These are phyloP conservation scores for Sporobolomyces roseus DNA, from an alignment of 768 basidiomycete species.

Conservation along the genomic window DNA sequence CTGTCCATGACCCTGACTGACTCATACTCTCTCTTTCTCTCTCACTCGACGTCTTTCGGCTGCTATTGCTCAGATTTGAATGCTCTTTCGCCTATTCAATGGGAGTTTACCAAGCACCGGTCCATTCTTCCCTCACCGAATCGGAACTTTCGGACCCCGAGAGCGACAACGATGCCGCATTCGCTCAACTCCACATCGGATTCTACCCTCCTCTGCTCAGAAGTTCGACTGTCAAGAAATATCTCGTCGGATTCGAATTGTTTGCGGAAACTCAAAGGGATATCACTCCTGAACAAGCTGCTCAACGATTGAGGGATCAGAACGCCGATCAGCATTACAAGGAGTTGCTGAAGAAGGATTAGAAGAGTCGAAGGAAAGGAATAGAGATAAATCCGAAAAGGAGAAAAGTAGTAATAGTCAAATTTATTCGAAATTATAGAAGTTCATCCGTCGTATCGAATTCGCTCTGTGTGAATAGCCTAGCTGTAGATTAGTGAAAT, in stretches of 20 bases:
- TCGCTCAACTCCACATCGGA: slow-evolving; percentile 80
- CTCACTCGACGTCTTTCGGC: not conserved
- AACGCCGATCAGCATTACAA: slow-evolving; percentile 61
- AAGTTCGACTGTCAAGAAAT: slow-evolving; percentile 77
- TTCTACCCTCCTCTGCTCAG: slow-evolving; percentile 80
- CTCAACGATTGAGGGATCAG: slow-evolving; percentile 48
- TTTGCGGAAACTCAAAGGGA: slow-evolving; percentile 89
- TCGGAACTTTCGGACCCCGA: slow-evolving; percentile 23
- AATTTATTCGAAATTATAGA: too few species aligned
- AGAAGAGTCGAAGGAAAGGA: not conserved
- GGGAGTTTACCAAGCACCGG: slow-evolving; percentile 83
- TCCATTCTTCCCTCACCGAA: slow-evolving; percentile 41
- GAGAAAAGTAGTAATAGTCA: too few species aligned
- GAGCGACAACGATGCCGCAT: slow-evolving; percentile 49
- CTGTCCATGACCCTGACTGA: too few species aligned
- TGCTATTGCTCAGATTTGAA: slow-evolving; percentile 56
- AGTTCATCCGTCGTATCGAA: too few species aligned
- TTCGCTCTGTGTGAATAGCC: too few species aligned
- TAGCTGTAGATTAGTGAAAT: too few species aligned
- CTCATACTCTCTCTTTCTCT: not conserved
- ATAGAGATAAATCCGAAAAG: too few species aligned
- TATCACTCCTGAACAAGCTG: slow-evolving; percentile 83
- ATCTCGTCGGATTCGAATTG: slow-evolving; percentile 84
- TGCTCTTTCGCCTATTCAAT: slow-evolving; percentile 88
- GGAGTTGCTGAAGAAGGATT: slow-evolving; percentile 11